Base-by-base conservation (phyloP, 192 early-diverging fungal genomes). In the Coemansia sp. region DNA sequence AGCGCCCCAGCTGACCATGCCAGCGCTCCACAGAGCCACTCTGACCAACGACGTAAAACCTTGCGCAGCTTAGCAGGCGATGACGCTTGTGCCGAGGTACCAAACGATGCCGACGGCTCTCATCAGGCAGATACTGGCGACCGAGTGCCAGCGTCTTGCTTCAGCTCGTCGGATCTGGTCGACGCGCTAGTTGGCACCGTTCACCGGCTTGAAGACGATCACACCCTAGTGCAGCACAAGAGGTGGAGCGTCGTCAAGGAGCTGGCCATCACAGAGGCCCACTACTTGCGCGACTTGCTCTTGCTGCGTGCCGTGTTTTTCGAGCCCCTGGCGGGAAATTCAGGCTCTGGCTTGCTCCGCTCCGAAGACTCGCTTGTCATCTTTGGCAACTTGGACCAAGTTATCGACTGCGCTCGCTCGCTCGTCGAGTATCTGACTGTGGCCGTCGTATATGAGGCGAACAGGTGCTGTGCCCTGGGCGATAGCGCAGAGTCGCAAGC, bases 321-420 rank as follows among this genome's bases (percentile, higher is more conserved):
- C 69, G 83, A 88, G 45, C 70, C 86, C 7, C 85, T 88, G 43
- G 78, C 84, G 35, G 72, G 70, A 6, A 61, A 56, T 15, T 66
- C 70, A 1, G 73, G 76, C 36, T 64, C 78, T 12, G 49, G 59
- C 1, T 64, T 82, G 22, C 85, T 91, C 31, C 82, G 87, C 22
- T 64, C 68, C 35, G 82, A 81, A 15, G 94, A 95, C 54, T 81
- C 87, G 22, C 89, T 88, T 66, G 71, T 82, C 6, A 71, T 97
- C 15, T 97, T 96, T 74, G 87, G 84, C 57, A 94, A 96, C 76
- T 76, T 97, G 36, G 86, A 88, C 10, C 85, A 86, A 4, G 86
- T 97, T 14, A 88, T 94, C 35, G 75, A 77, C 20, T 86, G 90
- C 57, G 88, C 91, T 17, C 68, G 79, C 12, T 79, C 85, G n/a